phyloP scores from a whole-genome alignment of 257 asterid genomes.

The Primulina tabacum region DNA sequence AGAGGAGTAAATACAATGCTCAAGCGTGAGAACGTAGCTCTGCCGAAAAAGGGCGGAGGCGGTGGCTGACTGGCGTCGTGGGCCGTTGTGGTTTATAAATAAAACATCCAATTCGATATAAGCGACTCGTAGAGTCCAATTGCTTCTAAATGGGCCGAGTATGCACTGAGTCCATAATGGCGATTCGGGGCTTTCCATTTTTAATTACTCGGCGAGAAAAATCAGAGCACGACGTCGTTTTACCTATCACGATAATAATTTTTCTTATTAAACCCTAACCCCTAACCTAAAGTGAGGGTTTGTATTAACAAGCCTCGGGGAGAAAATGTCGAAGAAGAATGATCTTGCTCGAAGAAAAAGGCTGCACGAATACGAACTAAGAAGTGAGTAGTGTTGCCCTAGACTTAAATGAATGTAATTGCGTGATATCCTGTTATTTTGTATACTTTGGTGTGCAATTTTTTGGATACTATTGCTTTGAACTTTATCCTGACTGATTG shows the following conservation, averaged over 20 bases:
- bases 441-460: background rate
- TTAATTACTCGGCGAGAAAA: too few relatives aligned
- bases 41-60: constrained; percentile 1
- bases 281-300: constrained; percentile 32
- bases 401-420: background rate
- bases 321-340: constrained; percentile 91
- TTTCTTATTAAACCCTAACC: too few relatives aligned
- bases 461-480: background rate
- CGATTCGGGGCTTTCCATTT: too few relatives aligned
- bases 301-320: background rate
- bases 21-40: background rate
- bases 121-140: background rate
- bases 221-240: too few relatives aligned
- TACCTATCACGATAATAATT: too few relatives aligned
- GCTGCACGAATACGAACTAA: constrained; percentile 70
- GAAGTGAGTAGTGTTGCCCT: constrained; percentile 53
- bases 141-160: background rate
- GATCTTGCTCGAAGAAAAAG: constrained; percentile 72
- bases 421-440: background rate
- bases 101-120: background rate
- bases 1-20: background rate
- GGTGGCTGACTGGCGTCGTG: background rate
- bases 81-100: background rate
- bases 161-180: too few relatives aligned
- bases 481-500: background rate